A percentile compares a stretch with the other conserved stretches of the same genome.
Evolutionary conservation across 2,329 filamentous ascomycete genomes (phyloP).

Genomic region (Hymenoscyphus fructigenus): DNA sequence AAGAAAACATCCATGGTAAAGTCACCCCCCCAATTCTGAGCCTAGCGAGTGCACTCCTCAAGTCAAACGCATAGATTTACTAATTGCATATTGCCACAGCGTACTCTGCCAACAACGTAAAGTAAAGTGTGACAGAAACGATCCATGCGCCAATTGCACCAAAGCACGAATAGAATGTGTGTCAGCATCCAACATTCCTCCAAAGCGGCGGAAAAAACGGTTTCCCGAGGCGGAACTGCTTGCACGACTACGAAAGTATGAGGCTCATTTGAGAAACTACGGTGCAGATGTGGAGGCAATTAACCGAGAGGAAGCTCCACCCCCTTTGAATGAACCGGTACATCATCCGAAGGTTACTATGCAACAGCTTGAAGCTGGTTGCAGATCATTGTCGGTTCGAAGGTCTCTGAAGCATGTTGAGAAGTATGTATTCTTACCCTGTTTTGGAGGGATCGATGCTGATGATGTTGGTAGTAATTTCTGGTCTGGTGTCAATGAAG

Average conservation of each 20-base stretch:
- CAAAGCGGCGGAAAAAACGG: conserved; percentile 28
- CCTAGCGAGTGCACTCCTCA: background rate
- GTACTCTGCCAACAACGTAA: conserved; percentile 33
- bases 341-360: background rate
- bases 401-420: conserved; percentile 19
- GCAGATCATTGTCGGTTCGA: conserved; percentile 16
- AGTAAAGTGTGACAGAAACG: conserved; percentile 32
- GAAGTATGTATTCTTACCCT: conserved; percentile 15
- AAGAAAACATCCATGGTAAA: conserved; percentile 5
- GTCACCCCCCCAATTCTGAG: background rate
- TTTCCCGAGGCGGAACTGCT: conserved; percentile 33
- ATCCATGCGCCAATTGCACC: conserved; percentile 31
- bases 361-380: background rate
- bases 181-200: conserved; percentile 24
- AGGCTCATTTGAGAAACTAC: conserved; percentile 26
- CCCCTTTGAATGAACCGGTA: background rate
- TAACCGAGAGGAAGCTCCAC: conserved; percentile 17
- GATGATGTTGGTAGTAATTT: conserved; percentile 16
- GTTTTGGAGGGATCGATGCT: background rate
- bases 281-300: conserved; percentile 32
- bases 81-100: background rate
- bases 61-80: background rate
- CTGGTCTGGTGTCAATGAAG: conserved; percentile 19
- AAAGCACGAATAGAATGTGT: conserved; percentile 30
- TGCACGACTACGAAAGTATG: conserved; percentile 30